A percentile compares a stretch with the other conserved stretches of the same genome.
Evolutionary conservation across 2,329 filamentous ascomycete species (phyloP).

Genomic region (Colletotrichum tropicicola): DNA sequence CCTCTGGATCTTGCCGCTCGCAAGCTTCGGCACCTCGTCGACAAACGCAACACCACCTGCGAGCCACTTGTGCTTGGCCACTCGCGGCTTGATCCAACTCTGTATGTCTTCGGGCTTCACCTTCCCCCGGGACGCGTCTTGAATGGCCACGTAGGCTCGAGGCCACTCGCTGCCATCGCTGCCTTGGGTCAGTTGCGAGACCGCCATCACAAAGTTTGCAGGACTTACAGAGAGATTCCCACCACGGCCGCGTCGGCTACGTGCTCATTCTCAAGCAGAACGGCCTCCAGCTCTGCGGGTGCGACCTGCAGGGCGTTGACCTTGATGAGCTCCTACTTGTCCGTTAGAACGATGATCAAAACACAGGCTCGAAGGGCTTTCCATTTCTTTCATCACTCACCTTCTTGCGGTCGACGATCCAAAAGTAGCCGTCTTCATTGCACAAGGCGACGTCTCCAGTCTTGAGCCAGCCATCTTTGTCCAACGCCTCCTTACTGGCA

Average conservation of each 20-base stretch:
- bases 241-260: conserved; percentile 64
- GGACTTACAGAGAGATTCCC: conserved; percentile 56
- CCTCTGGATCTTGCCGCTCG: conserved; percentile 66
- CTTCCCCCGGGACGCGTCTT: conserved; percentile 52
- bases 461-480: conserved; percentile 63
- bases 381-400: conserved; percentile 32
- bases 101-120: conserved; percentile 62
- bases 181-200: neutral
- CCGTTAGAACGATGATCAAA: neutral
- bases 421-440: conserved; percentile 56
- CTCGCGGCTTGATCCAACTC: conserved; percentile 52
- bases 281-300: conserved; percentile 64
- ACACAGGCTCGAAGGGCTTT: neutral
- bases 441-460: conserved; percentile 66
- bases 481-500: conserved; percentile 60
- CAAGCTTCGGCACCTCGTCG: conserved; percentile 64
- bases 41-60: conserved; percentile 62
- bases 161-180: conserved; percentile 59
- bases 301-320: conserved; percentile 68
- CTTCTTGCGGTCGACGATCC: conserved; percentile 58
- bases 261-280: conserved; percentile 58
- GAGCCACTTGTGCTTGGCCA: conserved; percentile 62
- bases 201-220: neutral
- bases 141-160: conserved; percentile 60
- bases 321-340: conserved; percentile 63